phyloP scores from a whole-genome alignment of 1,139 yeast genomes.

The Petasospora rhodanensis region DNA sequence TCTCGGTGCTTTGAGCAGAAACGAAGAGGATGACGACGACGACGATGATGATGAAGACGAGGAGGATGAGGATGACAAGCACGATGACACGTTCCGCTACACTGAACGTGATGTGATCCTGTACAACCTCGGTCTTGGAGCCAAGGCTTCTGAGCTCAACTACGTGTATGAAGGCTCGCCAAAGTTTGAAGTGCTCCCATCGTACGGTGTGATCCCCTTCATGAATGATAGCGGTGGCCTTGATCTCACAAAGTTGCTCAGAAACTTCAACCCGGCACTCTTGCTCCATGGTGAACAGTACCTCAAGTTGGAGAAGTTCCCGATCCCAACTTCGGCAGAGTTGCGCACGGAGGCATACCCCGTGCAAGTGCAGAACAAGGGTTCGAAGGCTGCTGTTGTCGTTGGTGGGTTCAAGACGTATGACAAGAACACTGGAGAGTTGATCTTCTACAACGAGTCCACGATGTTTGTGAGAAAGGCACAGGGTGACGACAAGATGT shows the following conservation, averaged over 20 bases:
- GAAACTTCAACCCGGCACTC: conserved; percentile 83
- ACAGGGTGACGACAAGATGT: conserved; percentile 50
- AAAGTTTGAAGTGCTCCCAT: conserved; percentile 85
- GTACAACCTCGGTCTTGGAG: conserved; percentile 89
- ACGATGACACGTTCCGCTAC: conserved; percentile 37
- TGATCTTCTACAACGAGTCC: conserved; percentile 75
- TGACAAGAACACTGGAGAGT: conserved; percentile 67
- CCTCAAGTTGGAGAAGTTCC: conserved; percentile 71
- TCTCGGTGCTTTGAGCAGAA: conserved; percentile 57
- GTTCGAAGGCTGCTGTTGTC: conserved; percentile 81
- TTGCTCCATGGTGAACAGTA: conserved; percentile 96
- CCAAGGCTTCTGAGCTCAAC: conserved; percentile 69
- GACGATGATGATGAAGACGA: conserved; percentile 28
- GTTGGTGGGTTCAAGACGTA: conserved; percentile 70
- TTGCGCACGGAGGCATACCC: conserved; percentile 63
- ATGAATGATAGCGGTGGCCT: conserved; percentile 50
- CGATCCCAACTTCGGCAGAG: conserved; percentile 70
- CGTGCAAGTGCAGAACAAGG: conserved; percentile 77
- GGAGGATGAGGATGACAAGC: conserved; percentile 34
- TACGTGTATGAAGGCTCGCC: conserved; percentile 74
- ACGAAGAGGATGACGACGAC: conserved; percentile 41
- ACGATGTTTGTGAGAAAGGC: conserved; percentile 86
- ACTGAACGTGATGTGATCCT: conserved; percentile 71
- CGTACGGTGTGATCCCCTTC: conserved; percentile 85
- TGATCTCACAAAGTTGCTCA: conserved; percentile 55